phyloP scores from a whole-genome alignment of 768 basidiomycete species.

The Macrolepiota albuminosa region DNA sequence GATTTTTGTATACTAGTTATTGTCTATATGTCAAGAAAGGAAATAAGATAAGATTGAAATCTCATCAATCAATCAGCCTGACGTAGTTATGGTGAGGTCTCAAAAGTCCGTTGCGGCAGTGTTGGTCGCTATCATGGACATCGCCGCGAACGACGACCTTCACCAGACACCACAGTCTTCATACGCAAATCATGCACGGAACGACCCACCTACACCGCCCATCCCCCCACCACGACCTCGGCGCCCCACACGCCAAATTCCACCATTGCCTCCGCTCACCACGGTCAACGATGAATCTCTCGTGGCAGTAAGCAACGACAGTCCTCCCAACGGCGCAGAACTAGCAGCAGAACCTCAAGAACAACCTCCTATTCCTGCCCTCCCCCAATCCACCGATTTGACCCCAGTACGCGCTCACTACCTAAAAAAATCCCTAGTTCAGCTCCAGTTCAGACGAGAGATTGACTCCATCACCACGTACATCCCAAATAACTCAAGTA shows the following conservation, averaged over 20 bases:
- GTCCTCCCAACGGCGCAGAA: not conserved
- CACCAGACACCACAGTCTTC: not conserved
- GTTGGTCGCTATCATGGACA: conserved; percentile 5
- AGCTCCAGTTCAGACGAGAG: conserved; percentile 82
- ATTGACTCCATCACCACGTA: conserved; percentile 60
- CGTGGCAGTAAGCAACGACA: not conserved
- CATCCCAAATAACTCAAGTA: conserved; percentile 43
- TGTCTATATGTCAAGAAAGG: conserved; percentile 2
- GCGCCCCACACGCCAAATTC: conserved; percentile 16
- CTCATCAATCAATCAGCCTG: conserved; percentile 11
- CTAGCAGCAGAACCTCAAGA: not conserved
- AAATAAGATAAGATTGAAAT: conserved; percentile 1
- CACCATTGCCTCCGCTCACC: conserved; percentile 8
- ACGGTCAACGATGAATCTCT: conserved; percentile 5
- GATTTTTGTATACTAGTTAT: not conserved
- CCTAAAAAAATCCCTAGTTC: conserved; percentile 92
- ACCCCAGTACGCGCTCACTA: conserved; percentile 94
- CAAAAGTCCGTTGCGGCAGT: conserved; percentile 2
- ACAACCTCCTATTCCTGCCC: not conserved
- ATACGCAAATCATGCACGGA: conserved; percentile 1
- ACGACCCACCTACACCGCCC: not conserved
- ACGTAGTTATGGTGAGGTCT: conserved; percentile 6
- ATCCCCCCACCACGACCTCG: conserved; percentile 7
- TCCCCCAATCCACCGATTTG: conserved; percentile 32
- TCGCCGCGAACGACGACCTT: conserved; percentile 1